phyloP scores from a whole-genome alignment of 805 yeast genomes.

The Yamadazyma endophytica region DNA sequence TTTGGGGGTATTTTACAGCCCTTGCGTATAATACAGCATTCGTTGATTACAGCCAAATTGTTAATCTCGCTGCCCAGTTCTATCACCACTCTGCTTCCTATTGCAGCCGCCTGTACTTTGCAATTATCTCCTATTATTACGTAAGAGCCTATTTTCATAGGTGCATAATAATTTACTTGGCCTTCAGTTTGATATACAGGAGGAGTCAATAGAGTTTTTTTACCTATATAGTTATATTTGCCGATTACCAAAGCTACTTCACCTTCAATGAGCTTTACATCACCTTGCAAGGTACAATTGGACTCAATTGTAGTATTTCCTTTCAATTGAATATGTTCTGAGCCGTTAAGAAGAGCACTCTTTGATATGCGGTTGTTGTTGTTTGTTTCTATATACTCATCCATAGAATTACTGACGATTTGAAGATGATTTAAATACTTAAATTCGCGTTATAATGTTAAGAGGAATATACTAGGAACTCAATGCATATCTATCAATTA shows the following conservation, averaged over 20 bases:
- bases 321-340: conserved; percentile 39
- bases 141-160: conserved; percentile 45
- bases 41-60: conserved; percentile 40
- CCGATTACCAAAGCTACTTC: conserved; percentile 39
- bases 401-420: no score
- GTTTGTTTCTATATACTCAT: conserved; percentile 46
- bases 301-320: conserved; percentile 44
- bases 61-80: conserved; percentile 39
- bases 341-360: conserved; percentile 38
- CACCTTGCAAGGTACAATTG: conserved; percentile 31
- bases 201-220: conserved; percentile 18
- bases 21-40: conserved; percentile 46
- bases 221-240: conserved; percentile 38
- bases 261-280: conserved; percentile 17
- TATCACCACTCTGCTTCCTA: conserved; percentile 49
- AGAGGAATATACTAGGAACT: no score
- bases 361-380: conserved; percentile 49
- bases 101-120: conserved; percentile 27
- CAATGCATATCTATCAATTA: no score
- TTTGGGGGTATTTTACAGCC: conserved; percentile 39
- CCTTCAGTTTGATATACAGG: conserved; percentile 10
- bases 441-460: no score
- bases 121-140: conserved; percentile 35
- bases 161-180: conserved; percentile 13
- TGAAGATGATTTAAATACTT: no score